Conservation (phyloP, 768 basidiomycete species). For the Pholiota microspora region DNA sequence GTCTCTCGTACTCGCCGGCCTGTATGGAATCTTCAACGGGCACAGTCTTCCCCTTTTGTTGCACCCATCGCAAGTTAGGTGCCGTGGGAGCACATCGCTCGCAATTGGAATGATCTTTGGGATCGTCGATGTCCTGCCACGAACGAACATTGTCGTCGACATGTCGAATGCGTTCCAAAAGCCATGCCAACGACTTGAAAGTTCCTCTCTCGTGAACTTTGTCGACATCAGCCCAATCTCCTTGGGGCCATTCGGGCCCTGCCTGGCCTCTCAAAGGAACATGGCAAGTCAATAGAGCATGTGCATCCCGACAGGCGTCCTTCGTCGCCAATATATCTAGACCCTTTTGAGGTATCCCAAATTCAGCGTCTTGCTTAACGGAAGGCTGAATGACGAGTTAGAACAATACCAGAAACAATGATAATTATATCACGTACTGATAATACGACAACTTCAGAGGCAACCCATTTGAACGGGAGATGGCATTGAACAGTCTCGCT, state of each 20-base stretch:
- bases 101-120: constrained; percentile 53
- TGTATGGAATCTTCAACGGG: constrained; percentile 83
- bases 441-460: constrained; percentile 44
- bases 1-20: constrained; percentile 87
- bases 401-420: not conserved
- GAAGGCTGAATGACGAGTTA: constrained; percentile 43
- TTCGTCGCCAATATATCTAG: constrained; percentile 50
- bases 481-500: constrained; percentile 52
- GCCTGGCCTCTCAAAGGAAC: constrained; percentile 72
- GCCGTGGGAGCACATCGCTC: constrained; percentile 78
- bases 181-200: constrained; percentile 83
- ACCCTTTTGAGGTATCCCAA: constrained; percentile 57
- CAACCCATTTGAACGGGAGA: constrained; percentile 67
- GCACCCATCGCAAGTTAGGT: constrained; percentile 76
- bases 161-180: constrained; percentile 78
- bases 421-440: constrained; percentile 40
- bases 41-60: constrained; percentile 54
- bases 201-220: constrained; percentile 81
- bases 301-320: constrained; percentile 71
- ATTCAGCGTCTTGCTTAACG: constrained; percentile 52
- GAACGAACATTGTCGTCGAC: constrained; percentile 60
- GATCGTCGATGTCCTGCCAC: constrained; percentile 63
- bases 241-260: constrained; percentile 76
- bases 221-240: constrained; percentile 78
- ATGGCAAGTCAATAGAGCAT: constrained; percentile 73